Conservation (phyloP, 2,329 filamentous ascomycete genomes). For the Ascochyta rabiei region DNA sequence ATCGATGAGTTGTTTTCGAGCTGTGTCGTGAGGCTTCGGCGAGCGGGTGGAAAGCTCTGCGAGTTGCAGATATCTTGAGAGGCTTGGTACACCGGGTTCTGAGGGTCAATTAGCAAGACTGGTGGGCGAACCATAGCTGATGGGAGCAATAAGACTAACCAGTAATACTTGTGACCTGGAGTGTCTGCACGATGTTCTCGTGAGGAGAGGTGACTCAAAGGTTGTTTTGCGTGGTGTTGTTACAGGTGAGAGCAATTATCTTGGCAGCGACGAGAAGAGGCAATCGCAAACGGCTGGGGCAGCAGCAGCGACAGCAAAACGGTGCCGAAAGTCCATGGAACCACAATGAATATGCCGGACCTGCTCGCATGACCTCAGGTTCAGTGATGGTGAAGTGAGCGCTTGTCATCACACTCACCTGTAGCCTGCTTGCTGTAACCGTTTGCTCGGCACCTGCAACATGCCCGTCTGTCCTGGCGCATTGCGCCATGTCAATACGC, state of each 20-base stretch:
- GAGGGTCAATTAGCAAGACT: background rate
- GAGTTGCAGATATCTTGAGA: background rate
- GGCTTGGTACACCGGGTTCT: background rate
- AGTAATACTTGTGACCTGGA: background rate
- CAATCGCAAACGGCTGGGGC: background rate
- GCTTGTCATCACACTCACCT: background rate
- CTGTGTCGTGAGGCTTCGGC: background rate
- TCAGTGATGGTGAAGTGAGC: slow-evolving; percentile 8
- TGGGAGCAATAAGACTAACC: background rate
- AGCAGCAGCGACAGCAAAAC: background rate
- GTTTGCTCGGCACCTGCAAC: background rate
- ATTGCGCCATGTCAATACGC: background rate
- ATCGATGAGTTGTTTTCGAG: background rate
- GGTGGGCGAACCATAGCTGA: background rate
- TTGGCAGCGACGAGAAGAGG: slow-evolving; percentile 1
- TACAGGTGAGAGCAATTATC: background rate
- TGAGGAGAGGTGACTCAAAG: background rate
- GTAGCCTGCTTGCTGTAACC: background rate
- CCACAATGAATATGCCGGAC: background rate
- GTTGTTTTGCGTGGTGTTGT: background rate
- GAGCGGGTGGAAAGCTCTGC: background rate
- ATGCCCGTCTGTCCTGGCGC: too few species aligned
- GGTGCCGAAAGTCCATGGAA: background rate
- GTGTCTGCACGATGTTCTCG: background rate
- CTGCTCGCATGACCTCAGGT: background rate